Percentiles rank a stretch among this genome's conserved stretches.
Evolutionary conservation across 306 rosid genomes (phyloP).

Genomic region (Crataegus laevigata): DNA sequence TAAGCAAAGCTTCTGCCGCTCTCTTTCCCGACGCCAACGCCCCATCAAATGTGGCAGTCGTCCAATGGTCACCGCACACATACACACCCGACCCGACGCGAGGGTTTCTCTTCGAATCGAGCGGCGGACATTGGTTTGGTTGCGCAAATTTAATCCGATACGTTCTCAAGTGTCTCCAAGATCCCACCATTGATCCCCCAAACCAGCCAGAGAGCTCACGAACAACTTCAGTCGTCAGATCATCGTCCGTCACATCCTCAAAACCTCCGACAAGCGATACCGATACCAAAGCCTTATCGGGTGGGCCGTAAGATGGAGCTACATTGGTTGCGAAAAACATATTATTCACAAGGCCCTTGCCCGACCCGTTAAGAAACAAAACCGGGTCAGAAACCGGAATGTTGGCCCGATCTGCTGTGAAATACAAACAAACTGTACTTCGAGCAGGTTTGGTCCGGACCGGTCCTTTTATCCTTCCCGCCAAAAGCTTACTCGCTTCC

Average conservation of each 20-base stretch:
- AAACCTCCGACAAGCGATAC: conserved; percentile 59
- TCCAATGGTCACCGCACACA: conserved; percentile 71
- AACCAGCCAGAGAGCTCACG: conserved; percentile 64
- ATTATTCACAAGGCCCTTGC: conserved; percentile 75
- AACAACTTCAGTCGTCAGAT: conserved; percentile 38
- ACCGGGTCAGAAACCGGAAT: conserved; percentile 55
- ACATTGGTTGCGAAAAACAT: conserved; percentile 90
- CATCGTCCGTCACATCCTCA: conserved; percentile 33
- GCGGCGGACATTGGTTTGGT: conserved; percentile 77
- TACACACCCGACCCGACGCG: conserved; percentile 49
- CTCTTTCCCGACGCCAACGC: conserved; percentile 83
- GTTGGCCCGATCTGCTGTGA: conserved; percentile 28
- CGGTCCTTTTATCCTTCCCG: conserved; percentile 21
- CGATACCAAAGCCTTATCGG: conserved; percentile 47
- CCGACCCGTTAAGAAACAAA: conserved; percentile 68
- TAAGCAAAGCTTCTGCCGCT: conserved; percentile 64
- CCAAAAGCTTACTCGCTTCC: conserved; percentile 29
- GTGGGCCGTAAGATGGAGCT: conserved; percentile 68
- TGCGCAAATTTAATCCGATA: conserved; percentile 71
- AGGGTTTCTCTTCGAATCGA: conserved; percentile 42
- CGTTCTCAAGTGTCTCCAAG: conserved; percentile 64
- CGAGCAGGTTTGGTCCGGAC: conserved; percentile 43
- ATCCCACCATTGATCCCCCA: conserved; percentile 31
- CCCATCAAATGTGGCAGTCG: conserved; percentile 81
- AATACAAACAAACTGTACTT: conserved; percentile 68